Base-by-base conservation (phyloP, 306 rosid species). In the Castanopsis chinensis region DNA sequence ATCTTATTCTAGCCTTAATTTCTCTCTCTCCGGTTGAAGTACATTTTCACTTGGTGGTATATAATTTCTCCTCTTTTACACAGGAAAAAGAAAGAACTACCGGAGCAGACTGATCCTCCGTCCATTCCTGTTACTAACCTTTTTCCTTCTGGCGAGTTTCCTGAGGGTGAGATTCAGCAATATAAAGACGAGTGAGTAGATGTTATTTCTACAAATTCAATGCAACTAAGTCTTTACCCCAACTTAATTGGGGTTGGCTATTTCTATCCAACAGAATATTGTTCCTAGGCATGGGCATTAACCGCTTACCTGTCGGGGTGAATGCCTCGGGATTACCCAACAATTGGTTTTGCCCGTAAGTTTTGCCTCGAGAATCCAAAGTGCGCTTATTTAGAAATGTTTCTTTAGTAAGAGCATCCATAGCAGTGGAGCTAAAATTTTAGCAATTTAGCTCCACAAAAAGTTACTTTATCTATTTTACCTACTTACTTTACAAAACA, bases 81-180 rank as follows among this genome's bases (percentile, higher is more conserved):
- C 70, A 94, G 99, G 95, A 94, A 92, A 89, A 95, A 93, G 89
- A 91, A 93, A 86, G 92, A 87, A 77, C 79, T 15, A 5, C 55
- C 54, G 20, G 75, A 69, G 84, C 93, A 87, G 81, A 83, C 92
- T 73, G 84, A 87, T 73, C 87, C 93, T 0, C 93, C 99, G 3
- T 80, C 97, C 68, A 90, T 95, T 85, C 91, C 99, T 70, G 76
- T 93, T 59, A 18, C 68, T 72, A 96, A 87, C 76, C 96, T 95
- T 56, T 95, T 88, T 61, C 92, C 94, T 43, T 93, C 97, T 76
- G 96, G 97, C 77, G 98, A 93, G 78, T 95, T 84, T 83, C 94
- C 94, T 12, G 99, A 91, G 85, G 99, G 98, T 43, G 96, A 91
- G 86, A 90, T 89, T 77, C 98, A 95, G 87, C 91, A 89, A 69